Conservation (phyloP, 1,284 basidiomycete genomes). For the Retiboletus fuscus region DNA sequence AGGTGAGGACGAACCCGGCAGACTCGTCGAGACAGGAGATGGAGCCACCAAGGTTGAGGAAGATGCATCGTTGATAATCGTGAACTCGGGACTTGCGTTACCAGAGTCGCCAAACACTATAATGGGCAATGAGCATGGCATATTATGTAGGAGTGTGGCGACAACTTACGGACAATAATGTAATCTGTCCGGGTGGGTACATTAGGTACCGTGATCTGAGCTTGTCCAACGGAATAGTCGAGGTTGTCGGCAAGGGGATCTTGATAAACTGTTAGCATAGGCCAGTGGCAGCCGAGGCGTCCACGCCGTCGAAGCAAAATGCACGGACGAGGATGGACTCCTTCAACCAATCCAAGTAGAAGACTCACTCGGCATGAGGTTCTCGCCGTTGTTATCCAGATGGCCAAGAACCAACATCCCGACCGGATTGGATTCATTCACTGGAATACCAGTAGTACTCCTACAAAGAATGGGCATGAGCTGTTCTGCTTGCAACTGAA, state of each 20-base stretch:
- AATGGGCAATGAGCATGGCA: conserved; percentile 8
- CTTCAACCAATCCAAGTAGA: neutral
- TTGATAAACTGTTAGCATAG: conserved; percentile 40
- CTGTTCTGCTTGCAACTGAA: neutral
- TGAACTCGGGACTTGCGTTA: conserved; percentile 59
- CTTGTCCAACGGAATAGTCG: conserved; percentile 62
- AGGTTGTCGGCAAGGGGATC: conserved; percentile 71
- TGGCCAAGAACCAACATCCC: conserved; percentile 68
- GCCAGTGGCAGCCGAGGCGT: neutral
- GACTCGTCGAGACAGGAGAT: conserved; percentile 20
- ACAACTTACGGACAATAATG: conserved; percentile 60
- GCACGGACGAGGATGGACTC: neutral
- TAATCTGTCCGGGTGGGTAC: conserved; percentile 58
- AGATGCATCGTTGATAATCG: conserved; percentile 49
- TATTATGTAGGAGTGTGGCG: neutral
- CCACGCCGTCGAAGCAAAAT: neutral
- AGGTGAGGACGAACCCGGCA: conserved; percentile 18
- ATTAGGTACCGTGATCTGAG: conserved; percentile 66
- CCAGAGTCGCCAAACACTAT: conserved; percentile 58
- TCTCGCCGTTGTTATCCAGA: conserved; percentile 59
- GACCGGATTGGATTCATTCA: conserved; percentile 59
- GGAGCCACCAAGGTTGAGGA: conserved; percentile 31
- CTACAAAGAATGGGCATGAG: conserved; percentile 46
- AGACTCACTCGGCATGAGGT: conserved; percentile 65
- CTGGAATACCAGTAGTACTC: conserved; percentile 64